Evolutionary conservation across 306 rosid species (phyloP).

Genomic region (Quercus agrifolia): DNA sequence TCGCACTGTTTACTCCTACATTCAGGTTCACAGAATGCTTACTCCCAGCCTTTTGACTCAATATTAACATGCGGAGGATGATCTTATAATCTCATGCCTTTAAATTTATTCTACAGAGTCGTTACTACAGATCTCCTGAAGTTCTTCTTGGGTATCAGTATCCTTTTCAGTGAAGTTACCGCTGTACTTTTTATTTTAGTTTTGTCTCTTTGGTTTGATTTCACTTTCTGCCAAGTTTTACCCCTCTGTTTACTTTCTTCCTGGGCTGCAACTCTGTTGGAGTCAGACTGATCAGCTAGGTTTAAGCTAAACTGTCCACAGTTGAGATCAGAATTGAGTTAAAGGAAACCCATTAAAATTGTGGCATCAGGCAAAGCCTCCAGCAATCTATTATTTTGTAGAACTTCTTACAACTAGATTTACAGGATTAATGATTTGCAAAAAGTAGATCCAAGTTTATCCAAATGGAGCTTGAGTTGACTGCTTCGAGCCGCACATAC

Average conservation of each 20-base stretch:
- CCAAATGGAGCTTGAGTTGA: neutral
- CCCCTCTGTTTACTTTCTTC: neutral
- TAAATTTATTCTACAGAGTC: slow-evolving; percentile 68
- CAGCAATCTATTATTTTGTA: neutral
- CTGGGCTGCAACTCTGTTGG: neutral
- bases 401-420: neutral
- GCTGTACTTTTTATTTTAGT: neutral
- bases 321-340: neutral
- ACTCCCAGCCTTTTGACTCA: slow-evolving; percentile 8
- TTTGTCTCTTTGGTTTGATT: slow-evolving; percentile 1
- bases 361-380: neutral
- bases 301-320: neutral
- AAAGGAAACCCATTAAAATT: neutral
- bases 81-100: slow-evolving; percentile 15
- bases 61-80: slow-evolving; percentile 20
- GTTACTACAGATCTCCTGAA: slow-evolving; percentile 97
- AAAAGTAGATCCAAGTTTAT: neutral
- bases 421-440: neutral
- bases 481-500: neutral
- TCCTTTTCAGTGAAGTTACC: slow-evolving; percentile 50
- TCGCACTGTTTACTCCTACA: slow-evolving; percentile 98
- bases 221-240: neutral
- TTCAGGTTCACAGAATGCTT: slow-evolving; percentile 60
- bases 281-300: neutral
- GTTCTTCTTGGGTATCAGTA: slow-evolving; percentile 99